Base-by-base conservation (phyloP, 2,329 filamentous ascomycete genomes). In the Dothistroma pini region DNA sequence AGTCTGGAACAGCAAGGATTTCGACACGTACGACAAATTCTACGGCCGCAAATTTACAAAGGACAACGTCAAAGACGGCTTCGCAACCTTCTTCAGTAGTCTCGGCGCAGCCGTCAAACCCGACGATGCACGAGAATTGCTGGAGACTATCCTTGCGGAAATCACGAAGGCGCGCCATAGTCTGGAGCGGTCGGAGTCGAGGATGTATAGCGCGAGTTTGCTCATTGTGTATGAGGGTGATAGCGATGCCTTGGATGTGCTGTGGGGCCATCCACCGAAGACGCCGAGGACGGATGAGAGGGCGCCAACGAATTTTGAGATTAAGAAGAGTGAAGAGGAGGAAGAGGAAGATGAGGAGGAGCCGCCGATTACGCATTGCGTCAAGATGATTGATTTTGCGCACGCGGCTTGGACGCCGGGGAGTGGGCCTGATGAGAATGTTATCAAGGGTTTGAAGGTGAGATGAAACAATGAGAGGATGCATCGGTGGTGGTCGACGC, bases 361-460 rank as follows among this genome's bases (percentile, higher is more conserved):
- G 75, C 61, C 59, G 11, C 89, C 89, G 0, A 87, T 87, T 69
- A 84, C 96, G 49, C 91, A 89, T 70, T 84, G 86, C 12, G 81
- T 97, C 54, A 95, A 93, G 72, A 82, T 99, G 65, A 99, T 99
- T 69, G 95, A 99, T 75, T 99, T 99, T 81, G 95, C 95, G 1
- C 95, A 99, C 76, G 95, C 95, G 11, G 78, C 81, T 54, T 97
- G 89, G 87, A 89, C 86, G 1, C 89, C 90, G 0, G 91, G 91
- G 0, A 78, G 89, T 69, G 93, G 93, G 0, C 88, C 89, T 0
- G 95, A 99, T 74, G 88, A 96, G 76, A 97, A 97, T 71, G 87
- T 97, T 32, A 87, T 97, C 68, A 82, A 86, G 60, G 82, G 89
- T 58, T 76, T 96, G 63, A 70, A 68, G 31, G 51, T 53, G 51